A percentile compares a stretch with the other conserved stretches of the same genome.
phyloP scores from a whole-genome alignment of 345 rosid species.

The Eucalyptus viminalis region DNA sequence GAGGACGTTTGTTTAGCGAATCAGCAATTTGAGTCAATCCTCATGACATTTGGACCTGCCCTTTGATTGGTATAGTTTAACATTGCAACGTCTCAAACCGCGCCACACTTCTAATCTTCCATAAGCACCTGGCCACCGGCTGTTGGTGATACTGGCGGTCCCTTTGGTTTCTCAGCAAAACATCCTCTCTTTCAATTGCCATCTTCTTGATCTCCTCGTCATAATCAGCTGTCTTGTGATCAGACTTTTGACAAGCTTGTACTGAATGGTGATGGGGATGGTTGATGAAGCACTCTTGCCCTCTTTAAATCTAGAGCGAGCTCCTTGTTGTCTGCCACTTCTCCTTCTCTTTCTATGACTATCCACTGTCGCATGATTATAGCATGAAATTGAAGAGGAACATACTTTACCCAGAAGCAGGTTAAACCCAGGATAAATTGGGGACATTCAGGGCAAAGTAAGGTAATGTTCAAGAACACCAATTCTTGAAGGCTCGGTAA shows the following conservation, averaged over 20 bases:
- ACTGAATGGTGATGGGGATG: not conserved
- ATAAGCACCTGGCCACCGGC: not conserved
- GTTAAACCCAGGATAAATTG: not conserved
- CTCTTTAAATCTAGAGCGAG: not conserved
- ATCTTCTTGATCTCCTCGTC: not conserved
- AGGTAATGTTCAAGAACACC: not conserved
- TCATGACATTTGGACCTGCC: not conserved
- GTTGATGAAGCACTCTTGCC: not conserved
- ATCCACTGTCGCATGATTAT: not conserved
- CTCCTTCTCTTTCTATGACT: not conserved
- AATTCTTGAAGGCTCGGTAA: not conserved
- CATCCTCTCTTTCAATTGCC: not conserved
- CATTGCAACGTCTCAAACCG: not conserved
- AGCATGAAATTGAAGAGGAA: not conserved
- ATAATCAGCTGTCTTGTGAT: not conserved
- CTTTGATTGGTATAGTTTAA: not conserved
- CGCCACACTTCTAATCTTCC: not conserved
- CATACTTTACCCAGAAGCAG: not conserved
- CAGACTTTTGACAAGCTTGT: not conserved
- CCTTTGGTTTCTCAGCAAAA: not conserved
- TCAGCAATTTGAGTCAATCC: not conserved
- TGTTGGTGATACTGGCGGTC: not conserved
- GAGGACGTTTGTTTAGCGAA: not conserved
- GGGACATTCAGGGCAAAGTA: not conserved
- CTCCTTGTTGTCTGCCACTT: not conserved